phyloP scores from a whole-genome alignment of 305 asterid genomes.

The Fraxinus albicans region DNA sequence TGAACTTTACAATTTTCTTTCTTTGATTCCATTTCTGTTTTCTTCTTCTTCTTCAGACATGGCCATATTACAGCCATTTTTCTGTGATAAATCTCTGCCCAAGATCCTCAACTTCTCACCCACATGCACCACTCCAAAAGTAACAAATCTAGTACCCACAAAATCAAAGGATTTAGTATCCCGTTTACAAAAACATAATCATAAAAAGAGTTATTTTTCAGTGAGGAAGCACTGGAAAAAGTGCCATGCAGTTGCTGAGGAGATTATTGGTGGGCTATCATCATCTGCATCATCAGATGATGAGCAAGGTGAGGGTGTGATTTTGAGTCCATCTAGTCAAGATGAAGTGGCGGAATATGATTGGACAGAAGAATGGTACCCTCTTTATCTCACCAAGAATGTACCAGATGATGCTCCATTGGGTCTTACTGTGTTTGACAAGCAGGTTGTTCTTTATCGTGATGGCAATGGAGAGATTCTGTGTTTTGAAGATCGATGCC shows the following conservation, averaged over 20 bases:
- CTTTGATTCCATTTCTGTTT: not conserved
- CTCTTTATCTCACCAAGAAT: constrained; percentile 73
- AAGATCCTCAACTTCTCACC: constrained; percentile 20
- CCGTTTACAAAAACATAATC: constrained; percentile 19
- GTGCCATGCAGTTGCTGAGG: constrained; percentile 48
- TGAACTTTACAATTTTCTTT: constrained; percentile 2
- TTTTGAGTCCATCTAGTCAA: constrained; percentile 22
- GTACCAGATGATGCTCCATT: constrained; percentile 92
- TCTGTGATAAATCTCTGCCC: constrained; percentile 20
- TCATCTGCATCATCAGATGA: constrained; percentile 17
- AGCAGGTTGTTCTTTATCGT: constrained; percentile 73
- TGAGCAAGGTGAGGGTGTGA: constrained; percentile 32
- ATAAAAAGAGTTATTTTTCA: not conserved
- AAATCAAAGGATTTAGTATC: constrained; percentile 23
- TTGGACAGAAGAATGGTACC: constrained; percentile 96
- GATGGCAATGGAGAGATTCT: constrained; percentile 72
- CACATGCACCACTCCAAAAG: not conserved
- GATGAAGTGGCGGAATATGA: constrained; percentile 66
- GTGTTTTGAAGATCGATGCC: constrained; percentile 84
- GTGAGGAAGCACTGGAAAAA: constrained; percentile 27
- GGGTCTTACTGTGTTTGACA: constrained; percentile 87
- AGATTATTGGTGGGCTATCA: constrained; percentile 25
- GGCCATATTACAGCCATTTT: constrained; percentile 35
- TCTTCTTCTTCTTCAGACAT: constrained; percentile 17
- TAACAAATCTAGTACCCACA: constrained; percentile 13